These are phyloP conservation scores for Neurospora sp. DNA, from an alignment of 495 filamentous ascomycete genomes.

Conservation along the genomic window DNA sequence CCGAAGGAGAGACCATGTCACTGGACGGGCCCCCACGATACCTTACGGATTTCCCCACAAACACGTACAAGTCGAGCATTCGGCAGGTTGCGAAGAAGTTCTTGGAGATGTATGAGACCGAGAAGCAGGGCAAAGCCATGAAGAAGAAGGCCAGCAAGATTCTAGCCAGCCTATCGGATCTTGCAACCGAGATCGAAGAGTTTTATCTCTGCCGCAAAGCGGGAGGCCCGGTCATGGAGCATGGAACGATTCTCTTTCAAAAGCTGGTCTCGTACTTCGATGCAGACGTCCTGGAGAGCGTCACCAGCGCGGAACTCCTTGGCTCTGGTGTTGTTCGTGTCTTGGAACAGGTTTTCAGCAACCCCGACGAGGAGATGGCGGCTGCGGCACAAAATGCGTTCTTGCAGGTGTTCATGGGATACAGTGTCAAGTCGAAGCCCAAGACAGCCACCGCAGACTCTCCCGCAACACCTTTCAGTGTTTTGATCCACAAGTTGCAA, in stretches of 20 bases:
- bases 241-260: slow-evolving; percentile 57
- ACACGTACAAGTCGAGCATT: slow-evolving; percentile 66
- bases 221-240: slow-evolving; percentile 30
- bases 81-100: slow-evolving; percentile 68
- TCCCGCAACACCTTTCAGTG: slow-evolving; percentile 75
- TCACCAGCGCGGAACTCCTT: slow-evolving; percentile 93
- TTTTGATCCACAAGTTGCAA: slow-evolving; percentile 88
- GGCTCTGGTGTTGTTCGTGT: slow-evolving; percentile 81
- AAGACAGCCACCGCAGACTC: slow-evolving; percentile 53
- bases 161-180: slow-evolving; percentile 55
- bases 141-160: slow-evolving; percentile 69
- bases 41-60: slow-evolving; percentile 44
- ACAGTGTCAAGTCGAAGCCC: slow-evolving; percentile 49
- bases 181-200: slow-evolving; percentile 60
- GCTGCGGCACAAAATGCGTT: slow-evolving; percentile 69
- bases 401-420: slow-evolving; percentile 87
- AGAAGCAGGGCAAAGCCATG: slow-evolving; percentile 57
- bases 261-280: slow-evolving; percentile 82
- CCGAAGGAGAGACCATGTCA: slow-evolving; percentile 48
- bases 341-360: slow-evolving; percentile 72
- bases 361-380: slow-evolving; percentile 45
- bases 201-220: slow-evolving; percentile 53
- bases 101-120: slow-evolving; percentile 69
- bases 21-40: slow-evolving; percentile 38
- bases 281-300: slow-evolving; percentile 74